phyloP scores from a whole-genome alignment of 2,329 filamentous ascomycete genomes.

The Blastomyces gilchristii region DNA sequence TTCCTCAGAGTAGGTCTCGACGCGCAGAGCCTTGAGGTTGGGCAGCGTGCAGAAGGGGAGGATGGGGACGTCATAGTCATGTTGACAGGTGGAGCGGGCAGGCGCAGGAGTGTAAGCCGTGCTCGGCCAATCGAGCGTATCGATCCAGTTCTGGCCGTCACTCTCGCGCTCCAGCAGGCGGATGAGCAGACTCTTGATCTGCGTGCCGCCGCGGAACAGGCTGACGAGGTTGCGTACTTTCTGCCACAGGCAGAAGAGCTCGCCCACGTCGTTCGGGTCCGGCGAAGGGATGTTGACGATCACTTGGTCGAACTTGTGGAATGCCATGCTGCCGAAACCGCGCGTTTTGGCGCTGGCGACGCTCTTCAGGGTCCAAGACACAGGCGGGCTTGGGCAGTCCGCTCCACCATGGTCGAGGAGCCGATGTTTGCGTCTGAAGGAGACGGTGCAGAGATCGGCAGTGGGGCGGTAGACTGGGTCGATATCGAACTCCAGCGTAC shows the following conservation, averaged over 20 bases:
- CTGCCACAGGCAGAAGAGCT: background rate
- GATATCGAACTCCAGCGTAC: background rate
- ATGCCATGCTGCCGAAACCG: background rate
- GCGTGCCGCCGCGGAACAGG: constrained; percentile 2
- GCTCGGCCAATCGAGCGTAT: background rate
- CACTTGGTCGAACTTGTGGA: background rate
- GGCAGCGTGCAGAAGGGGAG: background rate
- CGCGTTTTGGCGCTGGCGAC: background rate
- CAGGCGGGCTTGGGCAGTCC: background rate
- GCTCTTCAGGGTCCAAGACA: background rate
- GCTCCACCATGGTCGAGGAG: background rate
- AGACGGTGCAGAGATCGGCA: background rate
- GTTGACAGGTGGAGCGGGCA: background rate
- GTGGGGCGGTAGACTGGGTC: background rate
- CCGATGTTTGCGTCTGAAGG: background rate
- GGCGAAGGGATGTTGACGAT: constrained; percentile 1
- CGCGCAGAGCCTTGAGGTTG: background rate
- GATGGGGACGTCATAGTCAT: background rate
- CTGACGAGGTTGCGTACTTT: background rate
- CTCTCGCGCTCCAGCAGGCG: constrained; percentile 3
- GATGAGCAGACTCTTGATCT: constrained; percentile 1
- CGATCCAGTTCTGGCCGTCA: background rate
- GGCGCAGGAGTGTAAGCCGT: background rate
- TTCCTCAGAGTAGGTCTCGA: background rate
- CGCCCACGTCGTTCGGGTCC: background rate